Evolutionary conservation across 2,329 filamentous ascomycete species (phyloP), one percentile per base, ranked within the genome.

Genomic region (Penicillium sp.): DNA sequence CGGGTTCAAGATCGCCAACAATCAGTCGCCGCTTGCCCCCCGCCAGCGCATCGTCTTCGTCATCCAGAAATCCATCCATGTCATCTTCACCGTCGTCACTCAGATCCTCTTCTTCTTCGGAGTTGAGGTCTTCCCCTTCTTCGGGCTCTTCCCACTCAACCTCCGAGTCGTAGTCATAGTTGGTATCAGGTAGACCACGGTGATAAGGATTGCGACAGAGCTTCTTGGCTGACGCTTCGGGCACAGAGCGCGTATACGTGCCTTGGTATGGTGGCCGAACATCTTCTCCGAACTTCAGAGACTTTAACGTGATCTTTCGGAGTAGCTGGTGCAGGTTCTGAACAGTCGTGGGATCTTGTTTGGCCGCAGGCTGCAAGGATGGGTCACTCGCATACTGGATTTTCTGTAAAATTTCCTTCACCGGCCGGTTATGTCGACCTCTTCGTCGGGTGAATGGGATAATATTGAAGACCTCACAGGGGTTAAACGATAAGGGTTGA

Each of bases 61-160:
- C 89, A 59, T 95, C 91, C 1, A 96, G 76, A 63, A 96, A 96
- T 15, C 84, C 91, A 3, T 89, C 88, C 84, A 95, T 87, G 52
- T 95, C 90, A 54, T 88, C 87, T 13, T 88, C 87, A n/a, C 83
- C 86, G 9, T 81, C 82, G 4, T 81, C 78, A 47, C 77, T 81
- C 46, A 77, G 77, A 8, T 79, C 75, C 5, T 86, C 83, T 48
- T 86, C 83, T 27, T 81, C 81, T 50, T 86, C 83, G 3, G 80
- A 81, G 42, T 79, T 73, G 2, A 86, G 69, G 44, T 88, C 83
- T 59, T 87, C 85, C 49, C 87, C 86, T 80, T 91, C 75, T 79
- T 90, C 73, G 29, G 82, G 78, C 64, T 86, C 79, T 62, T 86
- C 77, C 82, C 83, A 84, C 80, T 78, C 75, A 2, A 73, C 81